Evolutionary conservation across 495 filamentous ascomycete species (phyloP), one percentile per base, ranked within the genome.

Genomic region (Cercophora newfieldiana): DNA sequence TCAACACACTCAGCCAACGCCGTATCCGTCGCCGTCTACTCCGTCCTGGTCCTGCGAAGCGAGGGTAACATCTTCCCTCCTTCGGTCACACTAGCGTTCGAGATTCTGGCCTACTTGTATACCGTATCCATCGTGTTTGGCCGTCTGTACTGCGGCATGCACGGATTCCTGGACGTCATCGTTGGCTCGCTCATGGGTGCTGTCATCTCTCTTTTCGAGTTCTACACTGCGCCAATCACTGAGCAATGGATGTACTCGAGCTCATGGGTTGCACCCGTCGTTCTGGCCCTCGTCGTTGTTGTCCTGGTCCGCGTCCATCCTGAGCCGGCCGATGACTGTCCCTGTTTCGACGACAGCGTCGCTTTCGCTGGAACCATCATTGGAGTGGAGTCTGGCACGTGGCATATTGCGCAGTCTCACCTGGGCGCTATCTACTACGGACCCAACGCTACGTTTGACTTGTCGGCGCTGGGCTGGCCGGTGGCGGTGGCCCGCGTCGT

Each of bases 1-100:
- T 97, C 93, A 14, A 97, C 95, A 0, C 95, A 99, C 77, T 96
- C 93, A 1, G 94, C 95, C 24, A 99, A 99, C 75, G 95, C 95
- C 7, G 91, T 97, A 51, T 98, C 95, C 1, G 94, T 97, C 14
- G 90, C 92, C 30, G 84, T 96, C 10, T 99, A 97, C 75, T 88
- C 84, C 14, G 78, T 97, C 37, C 82, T 90, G 21, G 77, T 87
- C 19, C 81, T 97, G 7, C 83, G 85, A 67, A 78, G 74, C 1
- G 82, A 88, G 0, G 81, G 86, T 5, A 80, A 82, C 69, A 71
- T 78, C 44, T 80, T 90, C 24, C 77, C 82, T 7, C 74, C 79
- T 5, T 72, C 68, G 22, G 82, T 85, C 2, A 87, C 81, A 59
- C 44, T 88, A n/a, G 71, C 84, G 5, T 79, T 93, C 33, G 88